Conservation (phyloP, 495 filamentous ascomycete species). For the Choiromyces venosus region DNA sequence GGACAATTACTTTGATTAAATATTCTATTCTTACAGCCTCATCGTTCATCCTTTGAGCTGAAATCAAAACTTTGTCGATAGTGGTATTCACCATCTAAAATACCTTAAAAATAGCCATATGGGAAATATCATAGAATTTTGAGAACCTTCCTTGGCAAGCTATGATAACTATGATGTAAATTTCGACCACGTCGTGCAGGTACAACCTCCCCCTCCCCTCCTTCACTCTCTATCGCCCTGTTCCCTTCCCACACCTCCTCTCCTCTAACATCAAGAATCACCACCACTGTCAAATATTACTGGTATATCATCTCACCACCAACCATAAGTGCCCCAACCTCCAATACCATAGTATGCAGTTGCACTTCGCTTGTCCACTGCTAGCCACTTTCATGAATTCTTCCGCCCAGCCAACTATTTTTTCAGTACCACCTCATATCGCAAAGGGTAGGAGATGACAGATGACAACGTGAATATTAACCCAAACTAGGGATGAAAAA, state of each 20-base stretch:
- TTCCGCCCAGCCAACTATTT: neutral
- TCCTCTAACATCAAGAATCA: neutral
- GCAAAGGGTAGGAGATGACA: neutral
- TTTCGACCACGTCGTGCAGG: conserved; percentile 3
- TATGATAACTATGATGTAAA: neutral
- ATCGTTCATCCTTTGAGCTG: neutral
- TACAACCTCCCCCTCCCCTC: neutral
- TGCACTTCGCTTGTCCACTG: neutral
- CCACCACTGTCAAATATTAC: neutral
- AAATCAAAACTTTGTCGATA: neutral
- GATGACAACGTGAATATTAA: neutral
- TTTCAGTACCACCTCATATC: neutral
- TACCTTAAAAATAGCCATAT: neutral
- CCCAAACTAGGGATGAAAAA: neutral
- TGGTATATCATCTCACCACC: neutral
- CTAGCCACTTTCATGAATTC: neutral
- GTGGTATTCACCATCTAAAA: neutral
- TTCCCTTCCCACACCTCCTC: no score
- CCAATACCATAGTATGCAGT: neutral
- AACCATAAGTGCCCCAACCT: neutral
- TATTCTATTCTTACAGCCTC: neutral
- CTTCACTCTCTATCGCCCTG: no score
- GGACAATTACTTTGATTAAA: neutral
- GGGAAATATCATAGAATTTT: neutral
- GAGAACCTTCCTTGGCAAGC: neutral